Base-by-base conservation (phyloP, 1,139 yeast genomes). In the Candida sojae region DNA sequence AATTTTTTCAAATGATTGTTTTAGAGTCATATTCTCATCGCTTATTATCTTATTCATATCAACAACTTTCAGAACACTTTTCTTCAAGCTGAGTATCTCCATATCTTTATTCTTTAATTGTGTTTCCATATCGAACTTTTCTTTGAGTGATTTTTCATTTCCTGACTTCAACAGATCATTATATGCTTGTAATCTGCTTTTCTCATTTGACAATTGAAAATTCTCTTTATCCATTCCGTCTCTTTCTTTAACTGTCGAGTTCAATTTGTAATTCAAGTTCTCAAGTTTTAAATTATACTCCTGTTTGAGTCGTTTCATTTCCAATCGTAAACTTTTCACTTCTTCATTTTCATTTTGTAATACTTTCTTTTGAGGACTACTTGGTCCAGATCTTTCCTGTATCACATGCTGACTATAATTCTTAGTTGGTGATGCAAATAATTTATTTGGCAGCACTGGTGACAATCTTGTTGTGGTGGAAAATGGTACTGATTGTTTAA, bases 401-500 rank as follows among this genome's bases (percentile, higher is more conserved):
- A 25, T 29, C 17, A 47, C 36, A 33, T 44, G 47, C 4, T 17
- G 35, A 36, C 37, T 34, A 32, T 45, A 48, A 23, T 44, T 43
- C 33, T 48, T 48, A 5, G 37, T 35, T 23, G 49, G 47, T n/a
- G 49, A 44, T 26, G 38, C 7, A 12, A 41, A 26, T 29, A 39
- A 4, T 39, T 37, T 37, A 21, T 35, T 36, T 17, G 45, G 45
- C 45, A 43, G 45, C 6, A 36, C 21, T n/a, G 30, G 11, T 36
- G 45, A 37, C 31, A 30, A 38, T 25, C 39, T 43, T 17, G 38
- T n/a, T 6, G 21, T 13, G 8, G 36, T 21, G 25, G 31, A 17
- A 37, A 35, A 5, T 28, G 40, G 43, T 31, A 10, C n/a, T 10
- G 35, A 21, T 10, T 21, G 26, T 30, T n/a, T 25, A n/a, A 17